These are phyloP conservation scores for Mycosphaerella arachidis DNA, from an alignment of 2,329 filamentous ascomycete genomes.

Conservation along the genomic window DNA sequence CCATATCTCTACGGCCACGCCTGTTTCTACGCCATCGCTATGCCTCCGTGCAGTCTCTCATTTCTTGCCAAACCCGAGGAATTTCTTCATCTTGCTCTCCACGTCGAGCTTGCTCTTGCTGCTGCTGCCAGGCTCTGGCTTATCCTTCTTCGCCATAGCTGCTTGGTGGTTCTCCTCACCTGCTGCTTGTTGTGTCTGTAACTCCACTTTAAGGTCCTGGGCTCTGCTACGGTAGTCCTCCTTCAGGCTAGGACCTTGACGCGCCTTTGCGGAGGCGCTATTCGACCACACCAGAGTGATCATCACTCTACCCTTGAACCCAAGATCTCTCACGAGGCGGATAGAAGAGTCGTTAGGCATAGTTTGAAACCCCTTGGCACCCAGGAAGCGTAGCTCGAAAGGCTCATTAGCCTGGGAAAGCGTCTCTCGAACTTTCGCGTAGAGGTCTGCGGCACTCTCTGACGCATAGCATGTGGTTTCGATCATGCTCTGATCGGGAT, in stretches of 20 bases:
- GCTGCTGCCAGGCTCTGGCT: slow-evolving; percentile 7
- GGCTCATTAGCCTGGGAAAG: slow-evolving; percentile 56
- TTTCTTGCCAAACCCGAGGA: slow-evolving; percentile 69
- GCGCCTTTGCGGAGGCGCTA: slow-evolving; percentile 52
- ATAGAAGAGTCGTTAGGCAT: slow-evolving; percentile 31
- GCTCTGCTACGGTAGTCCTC: slow-evolving; percentile 57
- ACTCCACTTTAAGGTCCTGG: slow-evolving; percentile 61
- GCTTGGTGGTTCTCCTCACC: slow-evolving; percentile 24
- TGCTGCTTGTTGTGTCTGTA: slow-evolving; percentile 45
- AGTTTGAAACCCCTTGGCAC: slow-evolving; percentile 42
- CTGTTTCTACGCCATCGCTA: background rate
- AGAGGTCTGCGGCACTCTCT: slow-evolving; percentile 67
- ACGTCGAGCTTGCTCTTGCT: slow-evolving; percentile 35
- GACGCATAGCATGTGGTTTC: slow-evolving; percentile 64
- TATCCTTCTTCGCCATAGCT: slow-evolving; percentile 29
- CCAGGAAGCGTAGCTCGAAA: slow-evolving; percentile 68
- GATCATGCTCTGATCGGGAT: slow-evolving; percentile 79
- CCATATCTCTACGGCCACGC: background rate
- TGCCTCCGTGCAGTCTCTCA: slow-evolving; percentile 31
- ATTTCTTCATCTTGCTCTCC: slow-evolving; percentile 59
- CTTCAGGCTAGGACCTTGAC: slow-evolving; percentile 58
- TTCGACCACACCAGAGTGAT: slow-evolving; percentile 74
- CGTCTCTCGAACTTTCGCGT: slow-evolving; percentile 67
- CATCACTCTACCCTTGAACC: slow-evolving; percentile 65
- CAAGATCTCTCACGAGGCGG: slow-evolving; percentile 67